Base-by-base conservation (phyloP, 2,329 filamentous ascomycete species). In the Alternaria sp. region DNA sequence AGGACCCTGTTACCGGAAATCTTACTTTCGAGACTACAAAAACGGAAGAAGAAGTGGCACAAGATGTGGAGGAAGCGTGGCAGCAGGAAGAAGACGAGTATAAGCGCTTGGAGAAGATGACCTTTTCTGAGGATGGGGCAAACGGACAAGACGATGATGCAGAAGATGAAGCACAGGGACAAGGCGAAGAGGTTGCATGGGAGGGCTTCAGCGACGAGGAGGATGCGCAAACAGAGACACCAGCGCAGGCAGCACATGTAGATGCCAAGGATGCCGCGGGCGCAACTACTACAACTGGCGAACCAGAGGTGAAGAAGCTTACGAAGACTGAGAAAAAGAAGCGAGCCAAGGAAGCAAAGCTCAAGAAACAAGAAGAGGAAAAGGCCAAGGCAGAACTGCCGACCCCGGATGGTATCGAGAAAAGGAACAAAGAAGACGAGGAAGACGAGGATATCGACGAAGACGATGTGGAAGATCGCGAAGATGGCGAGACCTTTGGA, bases 1-100 rank as follows among this genome's bases (percentile, higher is more conserved):
- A 84, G 61, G 79, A 83, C 24, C 68, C 67, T 0, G 67, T 70
- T 2, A 83, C 89, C 29, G 87, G 87, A 7, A 73, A 70, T 14
- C 62, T 82, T 5, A 76, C 79, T 5, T 83, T 80, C 56, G 67
- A 69, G 60, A 74, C 74, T 26, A 64, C 66, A 26, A 72, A 74
- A 61, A 67, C 64, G 8, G 70, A 67, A 50, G 67, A 68, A 42
- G 62, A 74, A 67, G 37, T 68, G 59, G 64, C 59, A 37, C 56
- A 59, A 39, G 67, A 71, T 49, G 63, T 66, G 0, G 65, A 71
- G 46, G 67, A 66, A 40, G 65, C 63, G 17, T 67, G 58, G 58
- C 60, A 67, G 29, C 62, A 61, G 23, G 61, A 69, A 36, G 68
- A 71, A 36, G 63, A 68, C 4, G 69, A 65, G 44, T 66, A 61